A percentile compares a stretch with the other conserved stretches of the same genome.
Evolutionary conservation across 2,329 filamentous ascomycete genomes (phyloP).

Genomic region (Daldinia sp.): DNA sequence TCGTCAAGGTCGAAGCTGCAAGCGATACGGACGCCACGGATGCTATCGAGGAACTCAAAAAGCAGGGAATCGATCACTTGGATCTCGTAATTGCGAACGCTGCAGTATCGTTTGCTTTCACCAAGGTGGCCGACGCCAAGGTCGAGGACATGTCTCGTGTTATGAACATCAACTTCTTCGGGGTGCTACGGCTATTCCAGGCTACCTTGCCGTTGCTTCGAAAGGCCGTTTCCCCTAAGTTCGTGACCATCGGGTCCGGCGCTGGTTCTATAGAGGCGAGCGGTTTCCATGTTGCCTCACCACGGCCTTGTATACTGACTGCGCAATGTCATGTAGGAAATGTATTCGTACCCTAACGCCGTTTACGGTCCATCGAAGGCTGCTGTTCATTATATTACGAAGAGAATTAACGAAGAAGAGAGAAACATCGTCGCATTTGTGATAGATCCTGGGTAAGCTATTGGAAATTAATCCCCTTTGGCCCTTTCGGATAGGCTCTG

Average conservation of each 20-base stretch:
- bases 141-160: slow-evolving; percentile 50
- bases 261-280: slow-evolving; percentile 32
- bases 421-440: slow-evolving; percentile 46
- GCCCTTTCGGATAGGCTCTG: not conserved
- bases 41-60: slow-evolving; percentile 44
- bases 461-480: not conserved
- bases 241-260: slow-evolving; percentile 49
- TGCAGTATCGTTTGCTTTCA: slow-evolving; percentile 50
- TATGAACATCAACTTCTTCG: slow-evolving; percentile 54
- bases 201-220: slow-evolving; percentile 52
- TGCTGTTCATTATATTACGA: slow-evolving; percentile 45
- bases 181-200: slow-evolving; percentile 54
- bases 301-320: not conserved
- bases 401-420: slow-evolving; percentile 46
- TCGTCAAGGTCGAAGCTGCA: slow-evolving; percentile 54
- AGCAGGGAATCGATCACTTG: slow-evolving; percentile 52
- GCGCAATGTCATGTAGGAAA: slow-evolving; percentile 12
- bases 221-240: slow-evolving; percentile 43
- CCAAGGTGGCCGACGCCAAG: slow-evolving; percentile 46
- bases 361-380: slow-evolving; percentile 57
- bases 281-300: not conserved
- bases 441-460: slow-evolving; percentile 43
- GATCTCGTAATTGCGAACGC: slow-evolving; percentile 64
- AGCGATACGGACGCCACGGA: slow-evolving; percentile 46
- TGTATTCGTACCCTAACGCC: slow-evolving; percentile 43